phyloP scores from a whole-genome alignment of 192 early-diverging fungal species.

The Mortierella hygrophila region DNA sequence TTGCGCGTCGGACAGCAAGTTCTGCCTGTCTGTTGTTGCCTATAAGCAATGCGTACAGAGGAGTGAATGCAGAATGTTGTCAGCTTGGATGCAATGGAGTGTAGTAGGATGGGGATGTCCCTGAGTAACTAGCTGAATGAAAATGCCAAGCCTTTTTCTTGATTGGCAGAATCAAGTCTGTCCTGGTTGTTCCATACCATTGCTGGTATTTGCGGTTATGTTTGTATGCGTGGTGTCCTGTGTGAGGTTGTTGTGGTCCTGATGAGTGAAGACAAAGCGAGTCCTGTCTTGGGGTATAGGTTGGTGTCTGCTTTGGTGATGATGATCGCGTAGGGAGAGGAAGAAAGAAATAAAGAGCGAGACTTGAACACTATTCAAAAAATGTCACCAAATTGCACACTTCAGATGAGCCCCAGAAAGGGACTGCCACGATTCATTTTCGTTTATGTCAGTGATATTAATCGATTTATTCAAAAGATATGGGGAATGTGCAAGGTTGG shows the following conservation, averaged over 20 bases:
- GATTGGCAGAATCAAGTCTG: background rate
- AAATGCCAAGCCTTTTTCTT: slow-evolving; percentile 1
- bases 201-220: background rate
- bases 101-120: background rate
- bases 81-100: background rate
- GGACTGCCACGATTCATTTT: background rate
- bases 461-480: background rate
- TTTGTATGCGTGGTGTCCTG: background rate
- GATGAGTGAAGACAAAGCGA: background rate
- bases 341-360: background rate
- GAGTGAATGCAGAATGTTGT: background rate
- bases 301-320: background rate
- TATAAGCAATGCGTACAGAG: background rate
- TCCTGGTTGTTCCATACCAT: background rate
- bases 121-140: background rate
- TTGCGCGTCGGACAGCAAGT: slow-evolving; percentile 49
- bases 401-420: background rate
- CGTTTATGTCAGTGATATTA: background rate
- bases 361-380: background rate
- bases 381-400: background rate
- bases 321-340: background rate
- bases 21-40: slow-evolving; percentile 44
- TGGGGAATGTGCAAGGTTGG: background rate
- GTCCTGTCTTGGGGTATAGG: background rate
- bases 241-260: background rate